A percentile compares a stretch with the other conserved stretches of the same genome.
phyloP scores from a whole-genome alignment of 2,329 filamentous ascomycete species.

The Talaromyces islandicus region DNA sequence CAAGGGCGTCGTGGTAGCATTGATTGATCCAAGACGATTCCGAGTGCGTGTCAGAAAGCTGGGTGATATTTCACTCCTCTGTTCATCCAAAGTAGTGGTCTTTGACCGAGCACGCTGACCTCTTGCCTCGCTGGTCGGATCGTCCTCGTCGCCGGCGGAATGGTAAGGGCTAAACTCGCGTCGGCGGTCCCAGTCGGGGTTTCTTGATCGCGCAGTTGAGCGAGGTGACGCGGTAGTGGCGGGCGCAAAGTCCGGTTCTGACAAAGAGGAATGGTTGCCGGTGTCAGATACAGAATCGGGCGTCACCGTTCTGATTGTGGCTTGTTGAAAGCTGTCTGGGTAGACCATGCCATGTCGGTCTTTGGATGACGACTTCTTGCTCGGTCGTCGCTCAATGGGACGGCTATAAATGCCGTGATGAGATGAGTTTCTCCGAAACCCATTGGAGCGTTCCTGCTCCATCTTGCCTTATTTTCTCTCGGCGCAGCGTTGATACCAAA shows the following conservation, averaged over 20 bases:
- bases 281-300: constrained; percentile 36
- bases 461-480: constrained; percentile 17
- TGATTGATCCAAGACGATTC: constrained; percentile 35
- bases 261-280: constrained; percentile 32
- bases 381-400: constrained; percentile 38
- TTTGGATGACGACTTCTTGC: constrained; percentile 43
- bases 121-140: constrained; percentile 24
- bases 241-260: constrained; percentile 29
- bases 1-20: constrained; percentile 23
- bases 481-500: neutral
- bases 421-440: constrained; percentile 34
- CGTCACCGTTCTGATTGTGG: constrained; percentile 41
- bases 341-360: constrained; percentile 43
- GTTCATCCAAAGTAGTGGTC: constrained; percentile 38
- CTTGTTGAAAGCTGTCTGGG: constrained; percentile 40
- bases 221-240: constrained; percentile 30
- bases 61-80: constrained; percentile 32
- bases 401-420: constrained; percentile 33
- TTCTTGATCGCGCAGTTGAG: constrained; percentile 25
- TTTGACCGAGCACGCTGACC: constrained; percentile 32
- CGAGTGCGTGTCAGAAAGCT: constrained; percentile 27
- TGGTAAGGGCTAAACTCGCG: constrained; percentile 25
- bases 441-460: constrained; percentile 37
- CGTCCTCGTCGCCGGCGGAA: constrained; percentile 29
- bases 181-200: constrained; percentile 28